These are phyloP conservation scores for Suillus subaureus DNA, from an alignment of 768 basidiomycete species.

Conservation along the genomic window DNA sequence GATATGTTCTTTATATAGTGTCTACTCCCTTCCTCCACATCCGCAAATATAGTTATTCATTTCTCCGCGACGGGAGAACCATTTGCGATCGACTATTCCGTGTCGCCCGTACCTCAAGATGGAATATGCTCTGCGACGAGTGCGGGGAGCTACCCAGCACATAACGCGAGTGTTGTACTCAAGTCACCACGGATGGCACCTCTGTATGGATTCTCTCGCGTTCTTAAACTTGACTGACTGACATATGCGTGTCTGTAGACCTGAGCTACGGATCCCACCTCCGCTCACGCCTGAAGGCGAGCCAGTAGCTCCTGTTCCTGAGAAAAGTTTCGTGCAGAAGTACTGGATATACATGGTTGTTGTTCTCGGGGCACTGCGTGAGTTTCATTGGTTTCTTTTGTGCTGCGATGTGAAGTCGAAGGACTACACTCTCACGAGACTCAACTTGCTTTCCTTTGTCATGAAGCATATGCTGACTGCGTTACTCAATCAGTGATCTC, in stretches of 20 bases:
- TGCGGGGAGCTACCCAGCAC: slow-evolving; percentile 30
- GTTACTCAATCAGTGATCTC: slow-evolving; percentile 25
- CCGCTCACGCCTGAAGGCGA: slow-evolving; percentile 68
- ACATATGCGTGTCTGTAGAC: slow-evolving; percentile 43
- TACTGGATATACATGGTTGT: slow-evolving; percentile 87
- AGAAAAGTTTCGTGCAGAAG: slow-evolving; percentile 84
- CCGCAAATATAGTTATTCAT: slow-evolving; percentile 64
- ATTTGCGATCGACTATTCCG: slow-evolving; percentile 73
- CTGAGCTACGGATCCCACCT: slow-evolving; percentile 67
- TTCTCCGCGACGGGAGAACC: slow-evolving; percentile 47
- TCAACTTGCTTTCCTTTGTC: neutral
- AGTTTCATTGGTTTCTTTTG: slow-evolving; percentile 29
- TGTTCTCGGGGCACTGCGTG: slow-evolving; percentile 58
- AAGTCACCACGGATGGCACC: slow-evolving; percentile 52
- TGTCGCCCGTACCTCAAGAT: slow-evolving; percentile 67
- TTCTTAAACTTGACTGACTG: neutral
- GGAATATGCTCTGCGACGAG: slow-evolving; percentile 57
- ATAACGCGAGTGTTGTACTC: slow-evolving; percentile 58
- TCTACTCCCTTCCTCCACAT: slow-evolving; percentile 54
- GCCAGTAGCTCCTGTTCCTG: slow-evolving; percentile 57
- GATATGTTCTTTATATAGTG: slow-evolving; percentile 49
- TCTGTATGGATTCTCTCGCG: slow-evolving; percentile 42
- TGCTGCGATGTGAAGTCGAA: neutral
- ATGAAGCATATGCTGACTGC: neutral
- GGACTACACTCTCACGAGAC: neutral